Evolutionary conservation across 176 grass and related monocot genomes (phyloP), one percentile per base, ranked within the genome.

Genomic region (Carex kokanica): DNA sequence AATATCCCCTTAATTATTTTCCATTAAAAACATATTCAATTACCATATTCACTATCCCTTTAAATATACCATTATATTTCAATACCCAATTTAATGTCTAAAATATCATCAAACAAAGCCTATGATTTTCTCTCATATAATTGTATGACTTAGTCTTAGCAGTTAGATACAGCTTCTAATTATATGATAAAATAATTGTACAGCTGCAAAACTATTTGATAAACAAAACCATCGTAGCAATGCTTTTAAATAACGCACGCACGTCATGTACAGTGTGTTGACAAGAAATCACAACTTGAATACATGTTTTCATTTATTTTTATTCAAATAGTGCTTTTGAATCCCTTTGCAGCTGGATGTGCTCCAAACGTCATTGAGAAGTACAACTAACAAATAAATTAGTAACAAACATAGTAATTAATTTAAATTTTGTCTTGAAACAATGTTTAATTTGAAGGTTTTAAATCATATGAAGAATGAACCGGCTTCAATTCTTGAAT

Each of bases 231-330:
- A 75, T 75, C 45, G 31, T 75, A 53, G 23, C 23, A 75, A 75
- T 75, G 47, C 27, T 29, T 52, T 27, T 10, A 75, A 29, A 55
- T 77, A 77, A 77, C 47, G 73, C 73, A 55, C 73, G 73, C 73
- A 77, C 73, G 73, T 77, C 51, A 55, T 24, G 17, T 29, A 75
- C 34, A 4, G 12, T 11, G 23, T 75, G 47, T 55, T 55, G 72
- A 53, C 23, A 55, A 77, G 14, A 77, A 55, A 54, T 29, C 12
- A 25, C 55, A 16, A 77, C 73, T 55, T 31, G 73, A 77, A 55
- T 55, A 15, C 73, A 55, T 77, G 47, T 77, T 55, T 77, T 14
- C 47, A 13, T 77, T 54, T 29, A 4, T 16, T 54, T 74, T 8
- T 14, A 5, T 38, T 34, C 17, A 8, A 17, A 13, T 73, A 14